phyloP scores from a whole-genome alignment of 257 asterid genomes.

The Nicotiana knightiana region DNA sequence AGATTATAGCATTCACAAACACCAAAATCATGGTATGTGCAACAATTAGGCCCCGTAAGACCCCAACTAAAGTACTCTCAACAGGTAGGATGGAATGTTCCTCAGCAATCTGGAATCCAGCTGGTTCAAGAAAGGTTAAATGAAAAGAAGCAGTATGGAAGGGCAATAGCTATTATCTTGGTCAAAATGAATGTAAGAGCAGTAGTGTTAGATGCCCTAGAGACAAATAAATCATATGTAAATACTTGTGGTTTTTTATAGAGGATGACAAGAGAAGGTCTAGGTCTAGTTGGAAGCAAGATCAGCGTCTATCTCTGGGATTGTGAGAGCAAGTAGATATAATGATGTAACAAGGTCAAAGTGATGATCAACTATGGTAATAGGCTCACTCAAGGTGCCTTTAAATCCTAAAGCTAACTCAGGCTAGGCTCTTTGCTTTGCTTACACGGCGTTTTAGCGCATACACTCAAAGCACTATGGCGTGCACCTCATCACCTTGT shows the following conservation, averaged over 20 bases:
- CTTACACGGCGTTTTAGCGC: not conserved
- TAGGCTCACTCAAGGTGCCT: not conserved
- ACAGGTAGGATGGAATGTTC: slow-evolving; percentile 1
- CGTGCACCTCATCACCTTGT: not conserved
- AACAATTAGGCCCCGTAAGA: not conserved
- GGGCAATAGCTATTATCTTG: not conserved
- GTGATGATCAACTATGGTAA: not conserved
- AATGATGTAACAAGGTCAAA: not conserved
- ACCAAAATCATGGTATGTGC: not conserved
- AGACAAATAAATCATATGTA: not conserved
- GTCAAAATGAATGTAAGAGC: not conserved
- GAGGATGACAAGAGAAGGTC: not conserved
- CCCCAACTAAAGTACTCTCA: not conserved
- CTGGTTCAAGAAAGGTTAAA: not conserved
- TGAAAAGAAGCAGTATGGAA: not conserved
- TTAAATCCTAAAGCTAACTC: not conserved
- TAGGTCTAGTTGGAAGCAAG: not conserved
- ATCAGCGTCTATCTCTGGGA: not conserved
- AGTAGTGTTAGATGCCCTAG: not conserved
- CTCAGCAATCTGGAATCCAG: not conserved
- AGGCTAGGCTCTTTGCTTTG: not conserved
- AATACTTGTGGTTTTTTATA: not conserved
- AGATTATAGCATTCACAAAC: not conserved
- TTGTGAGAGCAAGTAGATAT: not conserved
- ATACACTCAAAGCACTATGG: not conserved